Evolutionary conservation across 179 eudicot genomes (phyloP).

Genomic region (Pouteria campechiana): DNA sequence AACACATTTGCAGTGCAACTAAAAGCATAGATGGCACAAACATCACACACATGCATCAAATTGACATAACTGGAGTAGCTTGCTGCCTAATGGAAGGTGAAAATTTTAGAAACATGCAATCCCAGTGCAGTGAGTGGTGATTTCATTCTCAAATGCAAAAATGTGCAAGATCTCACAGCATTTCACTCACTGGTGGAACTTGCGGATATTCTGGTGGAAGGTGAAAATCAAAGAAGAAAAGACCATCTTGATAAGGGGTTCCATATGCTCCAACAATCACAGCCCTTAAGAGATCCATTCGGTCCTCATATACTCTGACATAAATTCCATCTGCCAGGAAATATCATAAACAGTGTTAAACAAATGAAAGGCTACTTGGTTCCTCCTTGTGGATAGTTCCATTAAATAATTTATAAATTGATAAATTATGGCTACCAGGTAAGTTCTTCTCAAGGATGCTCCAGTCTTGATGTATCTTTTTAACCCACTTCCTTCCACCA

Average conservation of each 20-base stretch:
- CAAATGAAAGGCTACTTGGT: too few relatives aligned
- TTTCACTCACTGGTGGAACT: slow-evolving; percentile 71
- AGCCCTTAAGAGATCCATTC: slow-evolving; percentile 92
- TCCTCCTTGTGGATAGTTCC: too few relatives aligned
- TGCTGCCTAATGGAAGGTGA: too few relatives aligned
- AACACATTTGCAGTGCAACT: too few relatives aligned
- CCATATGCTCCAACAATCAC: slow-evolving; percentile 93
- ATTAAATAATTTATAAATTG: too few relatives aligned
- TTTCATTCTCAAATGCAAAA: too few relatives aligned
- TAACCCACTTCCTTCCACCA: slow-evolving; percentile 83
- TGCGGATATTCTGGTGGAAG: slow-evolving; percentile 95
- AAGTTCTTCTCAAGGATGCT: slow-evolving; percentile 83
- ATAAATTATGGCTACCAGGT: slow-evolving; percentile 59
- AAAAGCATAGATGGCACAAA: too few relatives aligned
- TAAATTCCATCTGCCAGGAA: slow-evolving; percentile 60
- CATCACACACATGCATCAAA: too few relatives aligned
- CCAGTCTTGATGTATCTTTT: slow-evolving; percentile 95
- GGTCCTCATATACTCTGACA: slow-evolving; percentile 89
- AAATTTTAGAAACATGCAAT: too few relatives aligned
- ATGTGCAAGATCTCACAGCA: too few relatives aligned
- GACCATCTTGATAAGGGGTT: slow-evolving; percentile 97
- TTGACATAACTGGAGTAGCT: too few relatives aligned
- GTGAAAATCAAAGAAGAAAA: slow-evolving; percentile 93
- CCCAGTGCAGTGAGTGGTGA: too few relatives aligned
- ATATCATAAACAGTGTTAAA: slow-evolving; percentile 1